phyloP scores from a whole-genome alignment of 495 filamentous ascomycete genomes.

The Jackrogersella multiformis region DNA sequence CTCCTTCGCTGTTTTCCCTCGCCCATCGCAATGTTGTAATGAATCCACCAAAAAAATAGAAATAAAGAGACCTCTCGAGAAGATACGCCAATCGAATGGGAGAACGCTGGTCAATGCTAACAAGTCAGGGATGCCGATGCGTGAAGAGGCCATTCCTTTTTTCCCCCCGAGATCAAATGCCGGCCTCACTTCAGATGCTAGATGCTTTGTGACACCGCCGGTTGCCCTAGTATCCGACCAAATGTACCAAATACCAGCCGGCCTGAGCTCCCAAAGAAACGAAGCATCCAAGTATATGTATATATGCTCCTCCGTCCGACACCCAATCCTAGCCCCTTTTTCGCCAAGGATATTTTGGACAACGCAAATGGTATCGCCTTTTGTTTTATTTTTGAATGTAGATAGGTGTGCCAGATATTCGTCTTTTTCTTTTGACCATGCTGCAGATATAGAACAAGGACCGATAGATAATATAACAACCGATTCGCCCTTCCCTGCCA shows the following conservation, averaged over 20 bases:
- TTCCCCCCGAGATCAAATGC: conserved; percentile 31
- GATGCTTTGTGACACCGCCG: conserved; percentile 37
- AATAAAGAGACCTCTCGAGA: conserved; percentile 22
- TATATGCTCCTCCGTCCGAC: conserved; percentile 32
- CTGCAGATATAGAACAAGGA: conserved; percentile 36
- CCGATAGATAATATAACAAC: conserved; percentile 36
- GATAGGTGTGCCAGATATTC: conserved; percentile 22
- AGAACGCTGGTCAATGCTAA: conserved; percentile 44
- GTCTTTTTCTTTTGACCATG: conserved; percentile 39
- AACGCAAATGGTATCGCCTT: conserved; percentile 42
- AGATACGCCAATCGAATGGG: conserved; percentile 38
- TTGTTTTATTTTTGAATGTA: conserved; percentile 26
- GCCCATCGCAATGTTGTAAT: conserved; percentile 21
- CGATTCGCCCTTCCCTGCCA: conserved; percentile 23
- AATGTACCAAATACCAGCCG: conserved; percentile 41
- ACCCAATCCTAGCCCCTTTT: conserved; percentile 31
- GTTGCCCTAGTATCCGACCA: conserved; percentile 40
- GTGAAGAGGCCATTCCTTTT: conserved; percentile 25
- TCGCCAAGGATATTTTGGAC: conserved; percentile 22
- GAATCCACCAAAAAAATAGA: conserved; percentile 17
- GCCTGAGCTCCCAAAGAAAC: conserved; percentile 37
- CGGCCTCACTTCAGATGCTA: conserved; percentile 37
- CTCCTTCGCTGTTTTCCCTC: conserved; percentile 41
- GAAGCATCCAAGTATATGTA: conserved; percentile 42
- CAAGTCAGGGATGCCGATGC: conserved; percentile 40